Evolutionary conservation across 1,284 basidiomycete species (phyloP).

Genomic region (Moniliella sp.): DNA sequence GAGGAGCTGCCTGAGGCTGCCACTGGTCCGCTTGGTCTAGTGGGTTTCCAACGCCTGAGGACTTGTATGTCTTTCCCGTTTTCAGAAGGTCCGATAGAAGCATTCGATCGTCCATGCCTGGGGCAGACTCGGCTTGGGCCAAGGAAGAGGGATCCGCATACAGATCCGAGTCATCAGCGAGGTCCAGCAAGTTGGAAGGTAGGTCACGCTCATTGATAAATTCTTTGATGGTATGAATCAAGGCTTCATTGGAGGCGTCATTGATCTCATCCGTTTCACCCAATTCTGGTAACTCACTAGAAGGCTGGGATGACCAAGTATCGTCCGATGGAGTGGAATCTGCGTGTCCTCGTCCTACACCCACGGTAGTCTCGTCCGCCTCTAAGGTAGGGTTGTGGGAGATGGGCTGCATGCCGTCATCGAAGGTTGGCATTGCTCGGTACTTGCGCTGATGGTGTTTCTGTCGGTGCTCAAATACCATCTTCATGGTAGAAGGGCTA

Average conservation of each 20-base stretch:
- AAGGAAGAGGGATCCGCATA: too few species aligned
- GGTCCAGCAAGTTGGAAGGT: conserved; percentile 3
- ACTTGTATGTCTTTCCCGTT: too few species aligned
- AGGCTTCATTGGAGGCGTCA: conserved; percentile 18
- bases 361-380: conserved; percentile 26
- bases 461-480: too few species aligned
- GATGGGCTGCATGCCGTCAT: conserved; percentile 42
- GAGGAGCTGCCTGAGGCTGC: too few species aligned
- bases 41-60: too few species aligned
- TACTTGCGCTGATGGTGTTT: neutral
- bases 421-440: neutral
- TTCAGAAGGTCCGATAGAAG: neutral
- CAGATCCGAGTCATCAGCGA: conserved; percentile 2
- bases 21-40: too few species aligned
- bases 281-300: too few species aligned
- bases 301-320: conserved; percentile 6
- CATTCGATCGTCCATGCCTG: too few species aligned
- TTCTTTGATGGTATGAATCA: conserved; percentile 8
- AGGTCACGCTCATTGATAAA: neutral
- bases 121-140: too few species aligned
- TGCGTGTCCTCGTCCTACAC: neutral
- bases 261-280: conserved; percentile 24
- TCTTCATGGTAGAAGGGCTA: conserved; percentile 39
- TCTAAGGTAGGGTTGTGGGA: conserved; percentile 68
- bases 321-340: neutral